These are phyloP conservation scores for Colletotrichum sp. DNA, from an alignment of 2,329 filamentous ascomycete species.

Conservation along the genomic window DNA sequence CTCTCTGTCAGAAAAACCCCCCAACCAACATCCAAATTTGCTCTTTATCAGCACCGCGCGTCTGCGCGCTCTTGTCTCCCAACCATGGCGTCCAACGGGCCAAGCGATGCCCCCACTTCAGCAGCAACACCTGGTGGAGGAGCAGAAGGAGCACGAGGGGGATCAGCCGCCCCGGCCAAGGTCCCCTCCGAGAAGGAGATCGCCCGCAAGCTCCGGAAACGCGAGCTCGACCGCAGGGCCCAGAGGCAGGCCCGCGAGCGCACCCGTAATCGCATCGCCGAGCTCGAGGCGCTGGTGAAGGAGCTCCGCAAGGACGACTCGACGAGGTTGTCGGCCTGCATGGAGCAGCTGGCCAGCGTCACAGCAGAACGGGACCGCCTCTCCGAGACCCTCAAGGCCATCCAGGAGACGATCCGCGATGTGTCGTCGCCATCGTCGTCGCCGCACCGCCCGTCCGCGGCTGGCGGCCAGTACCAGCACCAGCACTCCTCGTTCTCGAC, in stretches of 20 bases:
- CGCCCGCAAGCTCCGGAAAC: constrained; percentile 29
- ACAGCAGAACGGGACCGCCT: constrained; percentile 28
- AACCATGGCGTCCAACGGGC: background rate
- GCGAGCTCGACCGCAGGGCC: constrained; percentile 35
- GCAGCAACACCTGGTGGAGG: background rate
- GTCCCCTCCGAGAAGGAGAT: constrained; percentile 16
- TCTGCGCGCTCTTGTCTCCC: background rate
- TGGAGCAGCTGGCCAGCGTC: constrained; percentile 28
- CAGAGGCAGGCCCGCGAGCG: constrained; percentile 34
- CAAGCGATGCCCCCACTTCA: background rate
- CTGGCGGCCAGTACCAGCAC: background rate
- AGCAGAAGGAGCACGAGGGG: background rate
- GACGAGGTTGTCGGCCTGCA: constrained; percentile 26
- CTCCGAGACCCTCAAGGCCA: constrained; percentile 14
- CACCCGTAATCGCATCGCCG: constrained; percentile 33
- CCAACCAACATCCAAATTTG: background rate
- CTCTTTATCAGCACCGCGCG: background rate
- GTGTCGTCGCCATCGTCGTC: background rate
- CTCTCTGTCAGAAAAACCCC: background rate
- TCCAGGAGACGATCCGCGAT: constrained; percentile 19
- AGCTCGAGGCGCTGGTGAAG: constrained; percentile 33
- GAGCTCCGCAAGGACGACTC: constrained; percentile 27
- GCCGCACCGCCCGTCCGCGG: background rate
- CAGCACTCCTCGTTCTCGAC: background rate
- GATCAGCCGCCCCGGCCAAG: background rate